A percentile compares a stretch with the other conserved stretches of the same genome.
Evolutionary conservation across 192 early-diverging fungal genomes (phyloP).

Genomic region (Coemansia reversa): DNA sequence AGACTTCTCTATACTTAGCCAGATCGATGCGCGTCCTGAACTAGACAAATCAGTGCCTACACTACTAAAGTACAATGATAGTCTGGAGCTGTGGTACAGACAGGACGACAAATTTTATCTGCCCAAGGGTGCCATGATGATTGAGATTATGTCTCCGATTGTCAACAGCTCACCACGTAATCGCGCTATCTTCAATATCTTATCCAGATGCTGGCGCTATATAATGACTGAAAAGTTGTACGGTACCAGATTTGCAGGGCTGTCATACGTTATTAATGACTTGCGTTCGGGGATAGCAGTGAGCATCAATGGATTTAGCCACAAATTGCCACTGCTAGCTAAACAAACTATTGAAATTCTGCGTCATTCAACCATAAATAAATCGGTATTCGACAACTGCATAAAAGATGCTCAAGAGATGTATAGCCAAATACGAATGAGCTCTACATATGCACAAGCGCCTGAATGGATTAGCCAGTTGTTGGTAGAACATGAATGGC

Average conservation of each 20-base stretch:
- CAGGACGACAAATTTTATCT: slow-evolving; percentile 86
- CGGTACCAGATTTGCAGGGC: slow-evolving; percentile 74
- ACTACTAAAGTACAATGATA: slow-evolving; percentile 11
- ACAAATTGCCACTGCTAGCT: slow-evolving; percentile 69
- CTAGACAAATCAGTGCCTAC: slow-evolving; percentile 10
- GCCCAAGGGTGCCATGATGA: slow-evolving; percentile 64
- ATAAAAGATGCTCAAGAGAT: too few species aligned
- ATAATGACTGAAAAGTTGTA: slow-evolving; percentile 77
- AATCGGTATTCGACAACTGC: too few species aligned
- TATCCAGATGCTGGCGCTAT: slow-evolving; percentile 69
- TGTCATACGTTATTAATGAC: slow-evolving; percentile 62
- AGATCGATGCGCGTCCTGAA: background rate
- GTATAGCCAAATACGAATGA: too few species aligned
- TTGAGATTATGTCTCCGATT: slow-evolving; percentile 2
- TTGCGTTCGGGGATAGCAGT: slow-evolving; percentile 63
- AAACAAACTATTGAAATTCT: slow-evolving; percentile 63
- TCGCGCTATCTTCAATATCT: slow-evolving; percentile 62
- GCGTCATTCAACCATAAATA: slow-evolving; percentile 58
- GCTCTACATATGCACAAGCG: too few species aligned
- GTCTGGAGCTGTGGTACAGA: slow-evolving; percentile 78
- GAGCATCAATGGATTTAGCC: slow-evolving; percentile 74
- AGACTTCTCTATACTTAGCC: slow-evolving; percentile 16
- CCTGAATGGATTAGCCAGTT: too few species aligned
- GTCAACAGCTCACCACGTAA: slow-evolving; percentile 47
- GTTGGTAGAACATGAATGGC: too few species aligned